phyloP scores from a whole-genome alignment of 1,139 yeast species.

The Protomyces gravidus region DNA sequence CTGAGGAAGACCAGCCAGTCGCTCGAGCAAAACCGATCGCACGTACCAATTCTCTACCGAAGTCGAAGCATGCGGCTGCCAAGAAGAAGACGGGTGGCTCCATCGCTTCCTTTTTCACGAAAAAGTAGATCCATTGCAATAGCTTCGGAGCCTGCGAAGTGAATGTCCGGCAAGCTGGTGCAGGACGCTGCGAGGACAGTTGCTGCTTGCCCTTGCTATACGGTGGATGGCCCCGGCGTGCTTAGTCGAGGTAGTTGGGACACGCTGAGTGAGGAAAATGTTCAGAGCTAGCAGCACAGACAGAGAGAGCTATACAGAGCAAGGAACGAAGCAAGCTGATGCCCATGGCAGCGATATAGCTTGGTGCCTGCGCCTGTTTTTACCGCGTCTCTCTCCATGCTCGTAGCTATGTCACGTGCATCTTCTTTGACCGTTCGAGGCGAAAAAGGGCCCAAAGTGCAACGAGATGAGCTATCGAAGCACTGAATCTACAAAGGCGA shows the following conservation, averaged over 20 bases:
- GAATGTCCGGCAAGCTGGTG: slow-evolving; percentile 67
- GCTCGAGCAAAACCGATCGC: not conserved
- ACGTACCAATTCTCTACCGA: not conserved
- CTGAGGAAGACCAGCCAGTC: slow-evolving; percentile 26
- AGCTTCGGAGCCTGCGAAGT: slow-evolving; percentile 61
- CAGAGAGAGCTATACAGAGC: too few relatives aligned
- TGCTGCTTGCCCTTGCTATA: slow-evolving; percentile 29
- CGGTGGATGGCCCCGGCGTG: slow-evolving; percentile 33
- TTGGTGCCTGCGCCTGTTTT: too few relatives aligned
- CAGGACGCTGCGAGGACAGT: slow-evolving; percentile 73
- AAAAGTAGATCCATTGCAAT: slow-evolving; percentile 38
- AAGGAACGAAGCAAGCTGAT: too few relatives aligned
- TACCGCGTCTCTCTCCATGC: too few relatives aligned
- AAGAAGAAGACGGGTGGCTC: slow-evolving; percentile 5
- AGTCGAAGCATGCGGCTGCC: not conserved
- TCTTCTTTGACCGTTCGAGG: too few relatives aligned
- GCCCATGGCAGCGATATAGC: too few relatives aligned
- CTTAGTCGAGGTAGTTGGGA: slow-evolving; percentile 31
- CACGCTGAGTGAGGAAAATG: slow-evolving; percentile 3
- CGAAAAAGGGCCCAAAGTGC: too few relatives aligned
- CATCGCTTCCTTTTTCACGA: slow-evolving; percentile 12
- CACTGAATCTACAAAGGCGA: too few relatives aligned
- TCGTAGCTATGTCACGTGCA: too few relatives aligned
- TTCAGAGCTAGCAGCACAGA: too few relatives aligned
- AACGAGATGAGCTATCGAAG: too few relatives aligned